phyloP scores from a whole-genome alignment of 169 alveolate genomes.

The Eimeria necatrix region DNA sequence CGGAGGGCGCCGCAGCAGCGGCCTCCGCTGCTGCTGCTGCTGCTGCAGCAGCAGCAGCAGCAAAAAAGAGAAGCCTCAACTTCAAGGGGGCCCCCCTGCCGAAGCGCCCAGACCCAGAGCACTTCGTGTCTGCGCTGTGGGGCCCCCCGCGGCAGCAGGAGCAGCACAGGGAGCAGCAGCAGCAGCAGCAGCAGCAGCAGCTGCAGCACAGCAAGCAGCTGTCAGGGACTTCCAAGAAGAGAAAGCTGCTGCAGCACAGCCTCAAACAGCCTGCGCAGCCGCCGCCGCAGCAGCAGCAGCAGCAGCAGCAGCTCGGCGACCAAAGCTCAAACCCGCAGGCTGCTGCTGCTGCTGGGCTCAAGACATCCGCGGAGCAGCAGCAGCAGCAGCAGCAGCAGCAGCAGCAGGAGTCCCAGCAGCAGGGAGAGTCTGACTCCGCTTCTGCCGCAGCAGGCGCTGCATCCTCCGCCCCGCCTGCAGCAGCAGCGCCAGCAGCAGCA shows the following conservation, averaged over 20 bases:
- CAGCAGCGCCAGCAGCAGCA: constrained; percentile 1
- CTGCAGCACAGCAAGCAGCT: background rate
- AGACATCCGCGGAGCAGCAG: too few relatives aligned
- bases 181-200: background rate
- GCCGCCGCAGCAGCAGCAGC: too few relatives aligned
- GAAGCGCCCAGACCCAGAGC: background rate
- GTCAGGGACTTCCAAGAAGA: background rate
- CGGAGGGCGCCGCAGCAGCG: too few relatives aligned
- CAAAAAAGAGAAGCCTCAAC: background rate
- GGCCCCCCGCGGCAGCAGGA: background rate
- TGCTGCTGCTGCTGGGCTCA: too few relatives aligned
- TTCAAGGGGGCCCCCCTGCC: background rate
- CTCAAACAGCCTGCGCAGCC: too few relatives aligned
- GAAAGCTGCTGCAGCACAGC: background rate
- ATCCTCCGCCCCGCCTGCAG: background rate
- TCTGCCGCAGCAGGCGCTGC: background rate
- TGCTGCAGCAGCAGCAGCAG: too few relatives aligned
- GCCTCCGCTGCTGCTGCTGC: too few relatives aligned
- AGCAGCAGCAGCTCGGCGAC: too few relatives aligned
- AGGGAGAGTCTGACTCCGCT: background rate
- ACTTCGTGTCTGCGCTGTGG: background rate
- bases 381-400: background rate
- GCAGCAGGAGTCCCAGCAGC: background rate
- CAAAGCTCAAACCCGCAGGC: too few relatives aligned
- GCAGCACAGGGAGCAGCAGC: too few relatives aligned